Evolutionary conservation across 495 filamentous ascomycete genomes (phyloP).

Genomic region (Penicillium manginii): DNA sequence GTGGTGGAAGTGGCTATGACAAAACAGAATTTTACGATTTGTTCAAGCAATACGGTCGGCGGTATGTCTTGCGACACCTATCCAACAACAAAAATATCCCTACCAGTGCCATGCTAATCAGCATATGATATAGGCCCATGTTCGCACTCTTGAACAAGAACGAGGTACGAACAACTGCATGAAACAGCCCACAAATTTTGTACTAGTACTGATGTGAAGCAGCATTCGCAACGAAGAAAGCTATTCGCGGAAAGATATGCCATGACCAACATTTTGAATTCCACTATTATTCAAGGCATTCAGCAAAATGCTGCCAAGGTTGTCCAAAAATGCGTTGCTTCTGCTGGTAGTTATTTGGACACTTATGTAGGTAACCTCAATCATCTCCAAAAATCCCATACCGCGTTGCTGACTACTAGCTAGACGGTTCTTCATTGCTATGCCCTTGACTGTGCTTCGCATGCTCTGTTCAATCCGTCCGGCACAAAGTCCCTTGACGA

Average conservation of each 20-base stretch:
- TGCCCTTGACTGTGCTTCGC: constrained; percentile 6
- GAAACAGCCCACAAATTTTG: background rate
- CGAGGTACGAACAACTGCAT: background rate
- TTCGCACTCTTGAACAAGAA: constrained; percentile 3
- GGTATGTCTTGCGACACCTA: background rate
- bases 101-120: no score
- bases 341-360: constrained; percentile 1
- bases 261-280: constrained; percentile 1
- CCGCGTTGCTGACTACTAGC: background rate
- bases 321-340: background rate
- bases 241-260: constrained; percentile 4
- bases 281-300: background rate
- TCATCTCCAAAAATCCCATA: background rate
- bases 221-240: constrained; percentile 6
- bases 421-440: constrained; percentile 3
- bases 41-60: constrained; percentile 1
- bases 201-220: background rate
- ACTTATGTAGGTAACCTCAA: background rate
- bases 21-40: constrained; percentile 3
- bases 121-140: background rate
- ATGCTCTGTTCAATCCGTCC: constrained; percentile 4
- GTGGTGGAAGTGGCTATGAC: constrained; percentile 6
- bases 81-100: background rate
- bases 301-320: constrained; percentile 2
- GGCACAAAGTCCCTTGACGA: constrained; percentile 2